Evolutionary conservation across 495 filamentous ascomycete genomes (phyloP).

Genomic region (Xylaria acuta): DNA sequence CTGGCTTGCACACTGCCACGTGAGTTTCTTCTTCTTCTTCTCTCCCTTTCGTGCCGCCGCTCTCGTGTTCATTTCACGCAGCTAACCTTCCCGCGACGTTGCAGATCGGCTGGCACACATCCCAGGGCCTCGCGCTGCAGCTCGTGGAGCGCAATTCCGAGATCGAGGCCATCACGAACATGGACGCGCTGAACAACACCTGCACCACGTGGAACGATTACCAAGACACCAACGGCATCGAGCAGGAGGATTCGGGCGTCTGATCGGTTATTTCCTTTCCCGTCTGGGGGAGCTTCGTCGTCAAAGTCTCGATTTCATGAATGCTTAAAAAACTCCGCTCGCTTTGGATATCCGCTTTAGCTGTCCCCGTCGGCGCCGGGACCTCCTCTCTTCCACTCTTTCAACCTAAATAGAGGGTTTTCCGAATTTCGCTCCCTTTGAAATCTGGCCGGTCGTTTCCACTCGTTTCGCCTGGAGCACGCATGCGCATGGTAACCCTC

Average conservation of each 20-base stretch:
- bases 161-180: constrained; percentile 46
- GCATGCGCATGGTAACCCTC: background rate
- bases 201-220: constrained; percentile 54
- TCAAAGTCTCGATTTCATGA: background rate
- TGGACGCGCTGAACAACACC: constrained; percentile 40
- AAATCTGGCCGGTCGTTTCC: constrained; percentile 4
- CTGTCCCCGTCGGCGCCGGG: constrained; percentile 11
- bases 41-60: background rate
- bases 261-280: constrained; percentile 26
- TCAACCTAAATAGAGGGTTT: background rate
- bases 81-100: constrained; percentile 26
- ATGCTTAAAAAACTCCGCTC: background rate
- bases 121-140: constrained; percentile 55
- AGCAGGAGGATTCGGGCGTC: constrained; percentile 55
- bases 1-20: constrained; percentile 59
- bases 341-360: background rate
- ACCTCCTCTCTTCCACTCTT: constrained; percentile 1
- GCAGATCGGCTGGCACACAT: constrained; percentile 61
- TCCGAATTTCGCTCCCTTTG: constrained; percentile 5
- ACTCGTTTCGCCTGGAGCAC: background rate
- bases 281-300: background rate
- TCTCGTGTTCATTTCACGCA: background rate
- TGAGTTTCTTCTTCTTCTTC: constrained; percentile 27
- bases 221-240: constrained; percentile 34
- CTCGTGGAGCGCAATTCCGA: constrained; percentile 53